These are phyloP conservation scores for Termitomyces sp. DNA, from an alignment of 768 basidiomycete species.

Conservation along the genomic window DNA sequence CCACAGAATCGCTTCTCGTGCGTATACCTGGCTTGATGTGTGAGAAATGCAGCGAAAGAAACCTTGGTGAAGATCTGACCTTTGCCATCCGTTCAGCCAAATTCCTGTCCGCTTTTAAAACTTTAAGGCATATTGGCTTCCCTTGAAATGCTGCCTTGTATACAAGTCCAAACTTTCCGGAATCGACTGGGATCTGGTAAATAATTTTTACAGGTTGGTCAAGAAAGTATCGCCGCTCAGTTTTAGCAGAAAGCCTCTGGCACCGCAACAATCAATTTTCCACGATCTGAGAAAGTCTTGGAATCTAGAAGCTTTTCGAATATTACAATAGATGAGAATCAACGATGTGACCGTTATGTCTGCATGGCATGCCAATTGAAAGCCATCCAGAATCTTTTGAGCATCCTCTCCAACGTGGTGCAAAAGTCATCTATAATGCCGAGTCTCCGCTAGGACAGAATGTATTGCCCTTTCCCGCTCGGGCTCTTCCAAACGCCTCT, in stretches of 20 bases:
- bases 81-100: not conserved
- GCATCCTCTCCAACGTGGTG: not conserved
- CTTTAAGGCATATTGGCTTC: slow-evolving; percentile 3
- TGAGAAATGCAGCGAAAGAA: not conserved
- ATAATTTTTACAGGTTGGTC: not conserved
- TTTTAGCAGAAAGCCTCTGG: slow-evolving; percentile 4
- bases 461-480: not conserved
- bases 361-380: not conserved
- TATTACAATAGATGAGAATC: not conserved
- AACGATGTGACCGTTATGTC: not conserved
- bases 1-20: slow-evolving; percentile 17
- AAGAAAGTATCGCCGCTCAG: not conserved
- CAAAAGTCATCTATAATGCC: not conserved
- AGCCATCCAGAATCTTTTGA: slow-evolving; percentile 2
- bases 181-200: not conserved
- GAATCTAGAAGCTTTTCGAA: slow-evolving; percentile 1
- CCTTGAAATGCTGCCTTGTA: not conserved
- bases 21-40: slow-evolving; percentile 1
- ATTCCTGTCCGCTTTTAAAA: not conserved
- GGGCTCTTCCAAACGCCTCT: not conserved
- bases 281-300: not conserved
- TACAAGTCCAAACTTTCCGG: not conserved
- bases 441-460: not conserved
- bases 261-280: slow-evolving; percentile 2
- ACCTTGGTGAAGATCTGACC: not conserved